Evolutionary conservation across 2,329 filamentous ascomycete species (phyloP), one percentile per base, ranked within the genome.

Genomic region (Penicillium palitans): DNA sequence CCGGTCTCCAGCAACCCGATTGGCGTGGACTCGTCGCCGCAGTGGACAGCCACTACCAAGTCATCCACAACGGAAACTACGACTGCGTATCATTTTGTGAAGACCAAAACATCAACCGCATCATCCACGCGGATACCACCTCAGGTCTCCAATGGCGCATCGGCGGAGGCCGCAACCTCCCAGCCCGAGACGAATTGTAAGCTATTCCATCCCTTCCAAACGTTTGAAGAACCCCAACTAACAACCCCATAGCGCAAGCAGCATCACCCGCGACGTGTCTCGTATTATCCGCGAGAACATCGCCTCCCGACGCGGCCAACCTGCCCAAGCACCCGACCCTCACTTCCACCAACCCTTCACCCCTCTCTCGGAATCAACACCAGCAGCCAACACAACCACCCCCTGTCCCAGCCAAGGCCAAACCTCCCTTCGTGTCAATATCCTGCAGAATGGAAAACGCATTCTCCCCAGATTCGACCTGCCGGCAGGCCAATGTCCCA

Each of bases 21-120:
- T 78, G 76, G 75, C 74, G 74, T 40, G 75, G 76, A 1, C 48
- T 78, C 6, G 74, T 78, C n/a, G 76, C 76, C 27, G 75, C 76
- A 13, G 68, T 78, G n/a, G 76, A 78, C 61, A 76, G 74, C 52
- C 76, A 78, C 63, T 78, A 76, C 50, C 72, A 77, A 24, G 63
- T 77, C 33, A 39, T 74, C n/a, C 76, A 78, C 60, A 60, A 72
- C 41, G 76, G 74, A 7, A 62, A 69, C 37, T 70, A 64, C 35
- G 59, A 72, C 0, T 78, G 76, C 58, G 51, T 61, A 8, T 19
- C 62, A 2, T 24, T 39, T 8, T 78, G 76, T 54, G 74, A 76
- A 58, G 65, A 74, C 46, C 59, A 61, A 12, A 74, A 76, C 27
- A 52, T 78, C 33, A 61, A 71, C 52, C 73, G 71, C 24, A 77